Conservation (phyloP, 176 grass and related monocot genomes). For the Hyparrhenia diplandra region DNA sequence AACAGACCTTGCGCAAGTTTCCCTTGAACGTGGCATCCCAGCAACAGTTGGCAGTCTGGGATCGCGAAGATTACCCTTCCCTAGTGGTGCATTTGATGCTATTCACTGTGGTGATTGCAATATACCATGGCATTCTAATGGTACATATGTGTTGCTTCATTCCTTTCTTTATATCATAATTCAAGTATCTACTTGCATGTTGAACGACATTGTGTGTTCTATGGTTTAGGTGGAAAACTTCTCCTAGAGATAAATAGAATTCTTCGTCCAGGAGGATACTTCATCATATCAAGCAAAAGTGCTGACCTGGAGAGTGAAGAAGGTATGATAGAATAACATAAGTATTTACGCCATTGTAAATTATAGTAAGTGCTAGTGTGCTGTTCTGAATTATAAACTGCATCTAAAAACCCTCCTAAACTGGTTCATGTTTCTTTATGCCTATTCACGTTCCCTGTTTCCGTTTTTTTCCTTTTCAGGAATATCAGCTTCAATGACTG, state of each 20-base stretch:
- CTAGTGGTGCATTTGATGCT: conserved; percentile 90
- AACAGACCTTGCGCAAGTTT: conserved; percentile 72
- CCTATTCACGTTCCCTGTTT: background rate
- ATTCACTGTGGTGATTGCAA: conserved; percentile 94
- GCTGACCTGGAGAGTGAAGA: conserved; percentile 85
- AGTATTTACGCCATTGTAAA: background rate
- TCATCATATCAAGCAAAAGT: conserved; percentile 80
- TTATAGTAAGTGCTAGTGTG: background rate
- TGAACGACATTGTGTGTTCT: conserved; percentile 19
- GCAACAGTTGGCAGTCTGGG: conserved; percentile 70
- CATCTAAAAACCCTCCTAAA: background rate
- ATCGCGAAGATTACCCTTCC: conserved; percentile 81
- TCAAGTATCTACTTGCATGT: background rate
- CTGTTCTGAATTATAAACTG: background rate
- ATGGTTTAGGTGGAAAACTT: conserved; percentile 71
- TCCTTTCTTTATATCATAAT: conserved; percentile 14
- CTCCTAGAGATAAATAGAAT: conserved; percentile 96
- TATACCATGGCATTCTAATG: conserved; percentile 90
- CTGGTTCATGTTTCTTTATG: background rate
- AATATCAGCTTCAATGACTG: conserved; percentile 73
- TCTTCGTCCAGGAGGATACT: conserved; percentile 94
- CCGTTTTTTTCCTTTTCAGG: conserved; percentile 39
- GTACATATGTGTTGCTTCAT: conserved; percentile 36
- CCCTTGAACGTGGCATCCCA: conserved; percentile 88
- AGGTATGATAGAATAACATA: conserved; percentile 48